Percentiles rank a stretch among this genome's conserved stretches.
These are phyloP conservation scores for Ophiognomonia clavigignenti-juglandacearum DNA, from an alignment of 2,329 filamentous ascomycete species.

Conservation along the genomic window DNA sequence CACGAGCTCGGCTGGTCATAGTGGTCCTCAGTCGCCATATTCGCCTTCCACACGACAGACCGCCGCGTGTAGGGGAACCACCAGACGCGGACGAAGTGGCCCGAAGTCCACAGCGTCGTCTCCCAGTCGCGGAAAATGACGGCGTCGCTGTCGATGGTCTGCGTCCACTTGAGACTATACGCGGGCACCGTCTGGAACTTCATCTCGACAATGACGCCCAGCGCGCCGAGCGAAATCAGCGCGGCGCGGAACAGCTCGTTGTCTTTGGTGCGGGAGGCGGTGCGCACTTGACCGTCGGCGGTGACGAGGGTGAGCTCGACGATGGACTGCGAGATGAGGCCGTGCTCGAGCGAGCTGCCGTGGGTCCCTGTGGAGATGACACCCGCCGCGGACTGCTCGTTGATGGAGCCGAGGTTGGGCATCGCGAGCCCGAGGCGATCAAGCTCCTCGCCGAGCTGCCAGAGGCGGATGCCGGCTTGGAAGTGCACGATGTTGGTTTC, in stretches of 20 bases:
- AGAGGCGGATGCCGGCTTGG: conserved; percentile 83
- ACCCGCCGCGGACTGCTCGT: conserved; percentile 87
- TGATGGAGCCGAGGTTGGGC: conserved; percentile 91
- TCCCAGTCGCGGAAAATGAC: conserved; percentile 70
- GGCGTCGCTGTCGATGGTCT: conserved; percentile 67
- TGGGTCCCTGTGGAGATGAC: conserved; percentile 93
- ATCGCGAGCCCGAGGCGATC: conserved; percentile 75
- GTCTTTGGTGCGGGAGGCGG: conserved; percentile 64
- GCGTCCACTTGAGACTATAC: conserved; percentile 83
- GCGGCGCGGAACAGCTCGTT: conserved; percentile 82
- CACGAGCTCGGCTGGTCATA: conserved; percentile 61
- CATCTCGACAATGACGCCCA: conserved; percentile 88
- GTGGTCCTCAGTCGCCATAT: conserved; percentile 63
- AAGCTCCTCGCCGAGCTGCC: conserved; percentile 67
- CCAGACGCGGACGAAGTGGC: conserved; percentile 92
- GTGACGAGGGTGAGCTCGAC: conserved; percentile 73
- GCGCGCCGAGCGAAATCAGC: conserved; percentile 78
- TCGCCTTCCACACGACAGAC: conserved; percentile 85
- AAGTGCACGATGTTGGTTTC: conserved; percentile 66
- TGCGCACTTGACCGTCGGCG: conserved; percentile 68
- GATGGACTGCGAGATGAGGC: conserved; percentile 77
- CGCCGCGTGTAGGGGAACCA: conserved; percentile 92
- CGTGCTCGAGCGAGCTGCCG: conserved; percentile 79
- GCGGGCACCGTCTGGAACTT: conserved; percentile 76
- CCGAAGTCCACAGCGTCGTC: conserved; percentile 70